Evolutionary conservation across 176 grass and related monocot species (phyloP).

Genomic region (Triticum turgidum): DNA sequence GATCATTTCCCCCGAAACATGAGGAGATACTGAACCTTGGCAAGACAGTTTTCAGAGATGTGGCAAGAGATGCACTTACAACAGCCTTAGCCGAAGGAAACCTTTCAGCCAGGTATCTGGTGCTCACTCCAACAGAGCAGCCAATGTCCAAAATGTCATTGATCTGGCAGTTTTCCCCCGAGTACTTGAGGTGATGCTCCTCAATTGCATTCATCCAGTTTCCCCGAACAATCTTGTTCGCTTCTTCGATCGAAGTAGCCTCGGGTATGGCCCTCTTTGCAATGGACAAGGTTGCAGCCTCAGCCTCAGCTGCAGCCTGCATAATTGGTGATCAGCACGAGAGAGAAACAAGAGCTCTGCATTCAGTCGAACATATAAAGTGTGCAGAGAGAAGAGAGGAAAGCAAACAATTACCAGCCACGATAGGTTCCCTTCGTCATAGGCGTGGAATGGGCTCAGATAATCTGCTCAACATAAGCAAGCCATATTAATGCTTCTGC

Average conservation of each 20-base stretch:
- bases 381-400: neutral
- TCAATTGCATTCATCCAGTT: constrained; percentile 70
- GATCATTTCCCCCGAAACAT: neutral
- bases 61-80: constrained; percentile 32
- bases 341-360: neutral
- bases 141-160: constrained; percentile 78
- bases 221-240: constrained; percentile 59
- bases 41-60: neutral
- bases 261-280: constrained; percentile 76
- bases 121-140: constrained; percentile 90
- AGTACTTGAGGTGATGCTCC: constrained; percentile 57
- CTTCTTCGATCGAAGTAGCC: constrained; percentile 63
- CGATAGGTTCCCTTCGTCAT: constrained; percentile 92
- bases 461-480: constrained; percentile 60
- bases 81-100: constrained; percentile 67
- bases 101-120: constrained; percentile 65
- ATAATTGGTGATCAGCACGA: constrained; percentile 9
- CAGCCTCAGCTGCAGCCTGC: constrained; percentile 88
- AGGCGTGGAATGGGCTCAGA: constrained; percentile 78
- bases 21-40: neutral
- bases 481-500: neutral
- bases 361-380: neutral
- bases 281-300: constrained; percentile 85
- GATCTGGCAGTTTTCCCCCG: constrained; percentile 36
- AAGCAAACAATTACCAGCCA: constrained; percentile 67